Evolutionary conservation across 768 basidiomycete genomes (phyloP).

Genomic region (Collybia sordida): DNA sequence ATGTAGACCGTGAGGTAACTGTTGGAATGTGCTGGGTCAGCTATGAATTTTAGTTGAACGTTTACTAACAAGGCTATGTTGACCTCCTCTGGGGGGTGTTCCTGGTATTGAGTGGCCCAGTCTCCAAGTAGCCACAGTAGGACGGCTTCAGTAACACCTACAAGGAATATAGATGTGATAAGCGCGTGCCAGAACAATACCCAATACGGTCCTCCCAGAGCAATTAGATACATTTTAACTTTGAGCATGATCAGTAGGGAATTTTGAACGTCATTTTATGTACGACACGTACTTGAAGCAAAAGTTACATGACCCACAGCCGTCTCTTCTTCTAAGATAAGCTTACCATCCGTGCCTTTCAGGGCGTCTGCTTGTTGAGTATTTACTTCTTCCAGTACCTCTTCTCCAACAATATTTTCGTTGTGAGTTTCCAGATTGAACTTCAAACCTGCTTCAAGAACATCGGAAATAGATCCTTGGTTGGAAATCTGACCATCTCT

Average conservation of each 20-base stretch:
- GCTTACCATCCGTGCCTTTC: constrained; percentile 46
- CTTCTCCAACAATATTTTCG: constrained; percentile 26
- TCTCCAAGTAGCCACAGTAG: constrained; percentile 45
- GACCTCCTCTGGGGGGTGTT: constrained; percentile 28
- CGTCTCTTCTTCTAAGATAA: constrained; percentile 67
- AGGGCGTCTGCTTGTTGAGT: constrained; percentile 15
- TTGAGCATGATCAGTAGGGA: constrained; percentile 21
- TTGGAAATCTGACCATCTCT: constrained; percentile 50
- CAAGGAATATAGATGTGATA: constrained; percentile 19
- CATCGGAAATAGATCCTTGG: constrained; percentile 49
- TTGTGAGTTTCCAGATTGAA: constrained; percentile 27
- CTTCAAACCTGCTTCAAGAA: constrained; percentile 38
- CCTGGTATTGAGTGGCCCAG: constrained; percentile 44
- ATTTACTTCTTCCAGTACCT: constrained; percentile 23
- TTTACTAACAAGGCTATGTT: constrained; percentile 32
- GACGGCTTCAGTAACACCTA: constrained; percentile 21
- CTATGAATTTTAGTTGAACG: constrained; percentile 7
- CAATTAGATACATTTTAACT: constrained; percentile 36
- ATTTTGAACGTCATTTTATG: constrained; percentile 4
- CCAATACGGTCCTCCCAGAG: constrained; percentile 34
- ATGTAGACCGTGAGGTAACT: constrained; percentile 8
- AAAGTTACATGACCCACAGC: constrained; percentile 58
- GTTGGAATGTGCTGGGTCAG: too few relatives aligned
- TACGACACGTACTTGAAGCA: constrained; percentile 33
- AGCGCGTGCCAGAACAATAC: constrained; percentile 30